Evolutionary conservation across 441 rosid species (phyloP).

Genomic region (Rhodomyrtus psidioides): DNA sequence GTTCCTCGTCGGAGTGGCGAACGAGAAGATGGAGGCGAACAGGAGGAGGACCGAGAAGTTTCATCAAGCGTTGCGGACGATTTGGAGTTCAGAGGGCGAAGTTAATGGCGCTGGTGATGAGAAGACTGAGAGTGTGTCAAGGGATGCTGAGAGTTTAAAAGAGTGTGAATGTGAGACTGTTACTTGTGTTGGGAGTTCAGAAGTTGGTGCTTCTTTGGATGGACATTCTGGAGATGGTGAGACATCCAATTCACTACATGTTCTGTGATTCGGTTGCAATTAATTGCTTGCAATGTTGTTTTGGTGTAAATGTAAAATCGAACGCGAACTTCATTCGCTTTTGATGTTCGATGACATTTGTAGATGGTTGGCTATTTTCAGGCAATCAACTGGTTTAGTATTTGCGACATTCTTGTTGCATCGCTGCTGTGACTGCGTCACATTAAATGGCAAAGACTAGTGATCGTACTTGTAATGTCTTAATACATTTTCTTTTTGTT

Average conservation of each 20-base stretch:
- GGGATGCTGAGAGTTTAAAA: background rate
- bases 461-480: background rate
- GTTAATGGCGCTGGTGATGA: conserved; percentile 14
- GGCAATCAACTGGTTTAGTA: background rate
- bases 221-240: background rate
- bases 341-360: background rate
- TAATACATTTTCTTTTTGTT: background rate
- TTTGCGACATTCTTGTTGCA: background rate
- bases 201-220: conserved; percentile 25
- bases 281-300: background rate
- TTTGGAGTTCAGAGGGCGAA: background rate
- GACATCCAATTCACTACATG: background rate
- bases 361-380: background rate
- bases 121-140: background rate
- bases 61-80: conserved; percentile 27
- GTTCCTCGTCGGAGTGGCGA: conserved; percentile 65
- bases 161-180: conserved; percentile 10
- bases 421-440: background rate
- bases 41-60: conserved; percentile 62
- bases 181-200: conserved; percentile 13
- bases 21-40: conserved; percentile 87
- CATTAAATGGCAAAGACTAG: background rate
- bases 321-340: background rate
- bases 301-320: background rate
- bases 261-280: background rate